phyloP scores from a whole-genome alignment of 371 early-diverging fungal genomes.

The Mucor mucedo region DNA sequence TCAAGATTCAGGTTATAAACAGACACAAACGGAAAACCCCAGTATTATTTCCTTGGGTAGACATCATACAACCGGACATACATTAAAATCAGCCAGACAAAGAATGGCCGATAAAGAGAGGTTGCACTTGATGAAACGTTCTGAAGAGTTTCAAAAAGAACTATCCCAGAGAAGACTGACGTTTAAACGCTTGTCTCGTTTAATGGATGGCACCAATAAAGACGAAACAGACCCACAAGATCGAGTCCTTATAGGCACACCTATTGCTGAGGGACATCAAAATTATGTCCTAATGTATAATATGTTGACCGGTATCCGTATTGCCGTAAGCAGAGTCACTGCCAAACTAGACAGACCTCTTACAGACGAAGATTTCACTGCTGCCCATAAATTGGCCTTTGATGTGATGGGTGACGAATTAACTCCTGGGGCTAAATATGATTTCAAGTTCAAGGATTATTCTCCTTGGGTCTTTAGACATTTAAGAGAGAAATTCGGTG shows the following conservation, averaged over 20 bases:
- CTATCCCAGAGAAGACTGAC: slow-evolving; percentile 43
- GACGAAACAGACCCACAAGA: slow-evolving; percentile 40
- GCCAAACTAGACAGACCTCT: slow-evolving; percentile 81
- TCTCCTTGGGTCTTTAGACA: slow-evolving; percentile 96
- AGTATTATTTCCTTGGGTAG: slow-evolving; percentile 25
- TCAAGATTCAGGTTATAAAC: background rate
- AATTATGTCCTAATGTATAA: slow-evolving; percentile 95
- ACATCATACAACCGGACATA: slow-evolving; percentile 51
- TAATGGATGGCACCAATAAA: slow-evolving; percentile 13
- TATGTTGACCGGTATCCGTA: slow-evolving; percentile 95
- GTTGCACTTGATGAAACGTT: slow-evolving; percentile 27
- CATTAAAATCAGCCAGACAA: slow-evolving; percentile 34
- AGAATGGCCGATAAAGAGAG: slow-evolving; percentile 35
- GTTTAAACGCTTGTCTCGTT: slow-evolving; percentile 48
- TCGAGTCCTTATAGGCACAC: slow-evolving; percentile 67
- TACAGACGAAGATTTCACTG: slow-evolving; percentile 78
- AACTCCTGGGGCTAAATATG: slow-evolving; percentile 92
- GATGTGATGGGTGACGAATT: slow-evolving; percentile 94
- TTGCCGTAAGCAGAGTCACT: slow-evolving; percentile 82
- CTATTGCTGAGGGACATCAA: slow-evolving; percentile 69
- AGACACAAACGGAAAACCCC: background rate
- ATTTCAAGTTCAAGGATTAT: slow-evolving; percentile 99
- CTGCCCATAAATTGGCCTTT: slow-evolving; percentile 92
- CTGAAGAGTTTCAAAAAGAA: slow-evolving; percentile 51
- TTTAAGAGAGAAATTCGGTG: slow-evolving; percentile 85